These are phyloP conservation scores for Mycena vulgaris DNA, from an alignment of 768 basidiomycete genomes.

Conservation along the genomic window DNA sequence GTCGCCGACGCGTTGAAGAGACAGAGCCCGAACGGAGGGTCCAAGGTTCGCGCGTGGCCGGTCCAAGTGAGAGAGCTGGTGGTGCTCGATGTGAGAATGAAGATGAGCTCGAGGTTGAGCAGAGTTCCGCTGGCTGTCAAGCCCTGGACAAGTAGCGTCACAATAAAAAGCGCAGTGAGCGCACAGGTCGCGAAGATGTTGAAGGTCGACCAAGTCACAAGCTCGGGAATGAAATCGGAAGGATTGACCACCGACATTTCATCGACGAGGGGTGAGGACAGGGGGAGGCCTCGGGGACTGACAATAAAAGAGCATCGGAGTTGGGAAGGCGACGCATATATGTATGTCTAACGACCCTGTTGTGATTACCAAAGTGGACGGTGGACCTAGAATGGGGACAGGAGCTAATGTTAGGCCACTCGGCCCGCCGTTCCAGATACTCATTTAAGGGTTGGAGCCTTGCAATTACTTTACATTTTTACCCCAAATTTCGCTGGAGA, in stretches of 20 bases:
- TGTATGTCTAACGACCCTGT: too few relatives aligned
- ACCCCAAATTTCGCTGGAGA: too few relatives aligned
- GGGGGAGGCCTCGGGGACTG: neutral
- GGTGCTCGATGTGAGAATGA: constrained; percentile 22
- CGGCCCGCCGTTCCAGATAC: too few relatives aligned
- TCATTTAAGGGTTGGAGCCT: too few relatives aligned
- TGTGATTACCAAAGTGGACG: too few relatives aligned
- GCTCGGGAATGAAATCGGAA: constrained; percentile 19
- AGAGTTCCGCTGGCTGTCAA: constrained; percentile 7
- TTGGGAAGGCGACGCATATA: neutral
- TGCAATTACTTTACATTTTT: too few relatives aligned
- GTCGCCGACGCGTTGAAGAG: constrained; percentile 20
- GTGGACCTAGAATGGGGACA: too few relatives aligned
- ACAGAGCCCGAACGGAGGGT: constrained; percentile 31
- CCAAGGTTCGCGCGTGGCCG: constrained; percentile 21
- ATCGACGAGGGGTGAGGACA: neutral
- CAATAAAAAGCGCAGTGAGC: constrained; percentile 9
- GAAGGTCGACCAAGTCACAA: constrained; percentile 25
- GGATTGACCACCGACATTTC: constrained; percentile 27
- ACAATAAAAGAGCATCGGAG: neutral
- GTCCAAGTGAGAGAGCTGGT: constrained; percentile 28
- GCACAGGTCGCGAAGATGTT: constrained; percentile 18
- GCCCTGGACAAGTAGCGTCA: constrained; percentile 17
- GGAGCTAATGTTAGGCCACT: too few relatives aligned
- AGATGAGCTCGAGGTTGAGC: constrained; percentile 28